Conservation (phyloP, 1,284 basidiomycete species). For the Apiotrichum gracile region DNA sequence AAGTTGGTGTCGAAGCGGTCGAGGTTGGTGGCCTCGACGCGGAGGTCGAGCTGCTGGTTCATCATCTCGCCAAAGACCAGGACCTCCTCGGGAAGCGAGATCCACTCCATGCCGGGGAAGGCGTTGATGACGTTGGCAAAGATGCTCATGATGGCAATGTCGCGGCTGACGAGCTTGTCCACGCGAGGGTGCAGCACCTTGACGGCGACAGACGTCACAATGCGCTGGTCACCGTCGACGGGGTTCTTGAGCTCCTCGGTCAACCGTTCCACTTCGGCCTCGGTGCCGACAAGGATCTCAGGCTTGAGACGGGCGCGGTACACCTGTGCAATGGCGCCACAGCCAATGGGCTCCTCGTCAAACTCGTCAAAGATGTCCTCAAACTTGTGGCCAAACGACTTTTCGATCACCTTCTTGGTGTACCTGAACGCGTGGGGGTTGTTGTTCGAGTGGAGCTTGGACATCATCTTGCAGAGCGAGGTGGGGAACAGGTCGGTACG, state of each 20-base stretch:
- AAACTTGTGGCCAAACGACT: constrained; percentile 75
- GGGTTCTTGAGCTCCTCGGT: constrained; percentile 34
- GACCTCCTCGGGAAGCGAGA: constrained; percentile 94
- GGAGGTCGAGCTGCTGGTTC: constrained; percentile 86
- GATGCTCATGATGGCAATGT: constrained; percentile 81
- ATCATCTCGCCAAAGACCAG: constrained; percentile 95
- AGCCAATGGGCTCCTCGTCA: constrained; percentile 79
- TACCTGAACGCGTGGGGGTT: constrained; percentile 75
- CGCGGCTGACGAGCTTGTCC: constrained; percentile 71
- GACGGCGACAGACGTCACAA: constrained; percentile 81
- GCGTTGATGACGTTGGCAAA: constrained; percentile 75
- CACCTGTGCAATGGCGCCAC: constrained; percentile 96
- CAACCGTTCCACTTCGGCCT: constrained; percentile 29
- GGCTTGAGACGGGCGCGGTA: constrained; percentile 79
- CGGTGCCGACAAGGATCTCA: constrained; percentile 62
- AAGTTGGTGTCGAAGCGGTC: constrained; percentile 84
- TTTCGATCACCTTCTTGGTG: constrained; percentile 76
- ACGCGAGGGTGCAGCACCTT: constrained; percentile 91
- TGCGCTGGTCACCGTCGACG: constrained; percentile 39
- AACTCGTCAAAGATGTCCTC: constrained; percentile 90
- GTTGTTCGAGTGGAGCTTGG: constrained; percentile 81
- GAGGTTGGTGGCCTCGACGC: constrained; percentile 85
- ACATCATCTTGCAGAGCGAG: constrained; percentile 80
- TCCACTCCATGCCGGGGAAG: constrained; percentile 92
- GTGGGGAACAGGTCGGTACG: constrained; percentile 90